Base-by-base conservation (phyloP, 495 filamentous ascomycete species). In the Delitschia confertaspora region DNA sequence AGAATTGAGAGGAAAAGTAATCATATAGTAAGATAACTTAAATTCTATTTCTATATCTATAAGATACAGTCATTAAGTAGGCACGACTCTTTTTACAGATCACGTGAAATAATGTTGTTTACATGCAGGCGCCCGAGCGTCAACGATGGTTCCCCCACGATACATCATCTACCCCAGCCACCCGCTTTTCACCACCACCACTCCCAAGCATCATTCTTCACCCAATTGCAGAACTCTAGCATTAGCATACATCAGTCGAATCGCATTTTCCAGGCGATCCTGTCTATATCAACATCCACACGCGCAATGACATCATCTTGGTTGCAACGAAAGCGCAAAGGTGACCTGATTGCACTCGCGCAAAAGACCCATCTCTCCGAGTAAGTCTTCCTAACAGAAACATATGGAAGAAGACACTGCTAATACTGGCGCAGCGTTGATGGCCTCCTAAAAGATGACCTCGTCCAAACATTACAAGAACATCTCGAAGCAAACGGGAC, bases 291-390 rank as follows among this genome's bases (percentile, higher is more conserved):
- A 39, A 29, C 55, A n/a, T n/a, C n/a, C n/a, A n/a, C n/a, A n/a
- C n/a, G n/a, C 52, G 43, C 52, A 47, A 69, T 58, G 41, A 80
- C 82, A 75, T 70, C 76, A 25, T 76, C 79, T 53, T 96, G 81
- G 79, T 72, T 95, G 55, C 75, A 79, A 52, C 77, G 78, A 59
- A 82, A 93, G 72, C 80, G 81, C 65, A 96, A 95, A 68, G 68
- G 68, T 45, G 85, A 89, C 47, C 75, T 98, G 36, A 50, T 75
- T 26, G 80, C 88, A 51, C 69, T 93, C 33, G 84, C 84, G 35
- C 69, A 83, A 32, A 64, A 74, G 24, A 78, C 85, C 42, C 82
- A 83, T 19, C 64, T 95, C 27, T 72, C 73, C 56, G 74, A 82
- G 86, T 89, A 73, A 52, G 76, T 60, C 10, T 21, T 1, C 24